phyloP scores from a whole-genome alignment of 148 eudicot species.

The Rhododendron mucronatum region DNA sequence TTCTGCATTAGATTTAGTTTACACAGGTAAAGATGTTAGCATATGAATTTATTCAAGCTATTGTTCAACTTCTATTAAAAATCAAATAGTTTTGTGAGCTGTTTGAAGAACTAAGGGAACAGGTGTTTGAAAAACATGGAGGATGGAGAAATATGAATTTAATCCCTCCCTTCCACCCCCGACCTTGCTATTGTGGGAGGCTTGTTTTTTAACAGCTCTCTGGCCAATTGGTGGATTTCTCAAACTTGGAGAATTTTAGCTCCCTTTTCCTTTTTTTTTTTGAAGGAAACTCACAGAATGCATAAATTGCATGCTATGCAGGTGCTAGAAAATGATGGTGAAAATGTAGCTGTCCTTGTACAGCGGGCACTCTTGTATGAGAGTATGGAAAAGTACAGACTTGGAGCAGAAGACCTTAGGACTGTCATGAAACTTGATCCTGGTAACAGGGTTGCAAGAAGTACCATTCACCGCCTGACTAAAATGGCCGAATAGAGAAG shows the following conservation, averaged over 20 bases:
- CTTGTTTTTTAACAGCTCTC: not conserved
- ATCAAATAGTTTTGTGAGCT: not conserved
- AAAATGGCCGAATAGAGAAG: conserved; percentile 64
- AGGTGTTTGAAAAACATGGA: too few relatives aligned
- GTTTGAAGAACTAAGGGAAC: not conserved
- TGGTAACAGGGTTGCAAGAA: conserved; percentile 81
- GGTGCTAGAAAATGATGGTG: conserved; percentile 62
- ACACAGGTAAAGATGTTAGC: not conserved
- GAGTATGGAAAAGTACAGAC: conserved; percentile 96
- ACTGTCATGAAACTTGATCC: conserved; percentile 95
- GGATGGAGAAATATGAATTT: not conserved
- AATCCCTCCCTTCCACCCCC: too few relatives aligned
- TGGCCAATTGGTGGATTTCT: not conserved
- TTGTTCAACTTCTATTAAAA: not conserved
- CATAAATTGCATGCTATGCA: conserved; percentile 25
- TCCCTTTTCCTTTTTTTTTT: not conserved
- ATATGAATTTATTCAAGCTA: not conserved
- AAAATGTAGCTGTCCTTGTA: conserved; percentile 67
- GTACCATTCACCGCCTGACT: conserved; percentile 86
- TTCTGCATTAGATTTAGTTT: not conserved
- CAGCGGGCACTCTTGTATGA: conserved; percentile 94
- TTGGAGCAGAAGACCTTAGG: conserved; percentile 94
- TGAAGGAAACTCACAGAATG: not conserved
- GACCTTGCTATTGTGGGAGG: not conserved
- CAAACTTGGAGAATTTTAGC: not conserved